Evolutionary conservation across 768 basidiomycete genomes (phyloP), one percentile per base, ranked within the genome.

Genomic region (Suillus subluteus): DNA sequence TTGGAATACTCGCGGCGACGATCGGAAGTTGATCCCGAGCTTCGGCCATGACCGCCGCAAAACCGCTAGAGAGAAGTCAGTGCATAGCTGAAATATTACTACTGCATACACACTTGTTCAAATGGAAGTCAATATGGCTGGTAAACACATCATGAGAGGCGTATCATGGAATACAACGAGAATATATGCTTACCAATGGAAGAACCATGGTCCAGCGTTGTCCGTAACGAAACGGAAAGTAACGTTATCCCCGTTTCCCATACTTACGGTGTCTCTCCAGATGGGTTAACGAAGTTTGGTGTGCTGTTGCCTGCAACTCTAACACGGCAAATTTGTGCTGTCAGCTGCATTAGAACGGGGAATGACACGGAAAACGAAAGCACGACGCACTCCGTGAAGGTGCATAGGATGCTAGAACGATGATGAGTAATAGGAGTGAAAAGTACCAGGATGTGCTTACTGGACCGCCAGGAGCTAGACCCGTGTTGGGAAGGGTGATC

Each of bases 121-220:
- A 61, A 67, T 78, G 76, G 43, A 69, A 78, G 64, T 78, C 77
- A 44, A 77, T 73, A 56, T 77, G 76, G 64, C 77, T 78, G 32
- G 48, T 43, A 5, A 69, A 62, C 3, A 2, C 58, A 16, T 73
- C 62, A 70, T 62, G 23, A 11, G 18, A 13, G 16, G 37, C 3
- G 54, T 30, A 35, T 11, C 26, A n/a, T 6, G 50, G 30, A 40
- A 62, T 38, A 7, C 23, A 18, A 16, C 13, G 40, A 41, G n/a
- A 54, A 46, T 8, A 5, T 16, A 11, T 62, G 41, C 71, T 61
- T 37, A 74, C 77, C 77, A 84, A 67, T 84, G 84, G 41, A 84
- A 68, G 69, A 84, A 78, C 85, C 87, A 89, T 4, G 85, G 84
- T 12, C 90, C 90, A 5, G 88, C 82, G 74, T 91, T 91, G 71